Conservation (phyloP, 305 asterid genomes). For the Lippia alba region DNA sequence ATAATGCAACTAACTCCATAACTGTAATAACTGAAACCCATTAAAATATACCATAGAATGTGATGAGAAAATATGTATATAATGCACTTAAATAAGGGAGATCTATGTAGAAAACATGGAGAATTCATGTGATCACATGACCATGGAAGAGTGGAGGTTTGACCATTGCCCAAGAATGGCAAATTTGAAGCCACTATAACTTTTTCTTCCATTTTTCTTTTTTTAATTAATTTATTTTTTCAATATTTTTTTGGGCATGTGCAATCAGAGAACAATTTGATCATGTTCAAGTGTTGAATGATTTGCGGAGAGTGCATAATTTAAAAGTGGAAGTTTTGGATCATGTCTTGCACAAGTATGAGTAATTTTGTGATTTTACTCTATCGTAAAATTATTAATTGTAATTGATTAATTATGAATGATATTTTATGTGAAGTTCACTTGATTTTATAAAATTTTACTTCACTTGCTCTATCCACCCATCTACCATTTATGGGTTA, state of each 20-base stretch:
- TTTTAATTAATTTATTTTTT: neutral
- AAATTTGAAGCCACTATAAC: conserved; percentile 31
- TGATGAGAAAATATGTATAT: conserved; percentile 19
- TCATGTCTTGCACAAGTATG: too few species aligned
- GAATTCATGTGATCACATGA: conserved; percentile 57
- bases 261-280: conserved; percentile 8
- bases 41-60: conserved; percentile 33
- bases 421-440: too few species aligned
- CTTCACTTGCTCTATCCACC: too few species aligned
- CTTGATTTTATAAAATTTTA: too few species aligned
- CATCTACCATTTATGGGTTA: too few species aligned
- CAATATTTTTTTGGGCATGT: conserved; percentile 31
- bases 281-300: conserved; percentile 19
- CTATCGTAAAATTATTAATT: too few species aligned
- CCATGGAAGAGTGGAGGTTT: conserved; percentile 33
- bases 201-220: neutral
- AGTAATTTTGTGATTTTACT: too few species aligned
- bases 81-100: neutral
- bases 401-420: too few species aligned
- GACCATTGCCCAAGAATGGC: conserved; percentile 37
- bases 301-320: neutral
- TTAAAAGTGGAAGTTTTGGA: too few species aligned
- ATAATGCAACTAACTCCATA: conserved; percentile 47
- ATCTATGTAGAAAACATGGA: conserved; percentile 31
- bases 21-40: conserved; percentile 56